A percentile compares a stretch with the other conserved stretches of the same genome.
phyloP scores from a whole-genome alignment of 108 stramenopile genomes.

The Pseudonitzschia delicatissima region DNA sequence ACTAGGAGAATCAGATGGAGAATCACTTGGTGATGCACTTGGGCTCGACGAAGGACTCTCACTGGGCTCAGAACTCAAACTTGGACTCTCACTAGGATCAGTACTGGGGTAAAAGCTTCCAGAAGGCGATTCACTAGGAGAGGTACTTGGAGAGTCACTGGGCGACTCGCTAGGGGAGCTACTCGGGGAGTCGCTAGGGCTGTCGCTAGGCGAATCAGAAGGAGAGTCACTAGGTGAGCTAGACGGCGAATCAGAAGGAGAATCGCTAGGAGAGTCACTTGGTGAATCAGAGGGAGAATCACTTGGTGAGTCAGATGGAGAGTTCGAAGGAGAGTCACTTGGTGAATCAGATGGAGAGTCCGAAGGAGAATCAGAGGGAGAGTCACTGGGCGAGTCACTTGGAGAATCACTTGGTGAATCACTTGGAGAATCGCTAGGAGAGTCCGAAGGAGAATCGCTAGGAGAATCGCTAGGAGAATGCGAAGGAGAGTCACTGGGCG shows the following conservation, averaged over 20 bases:
- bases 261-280: background rate
- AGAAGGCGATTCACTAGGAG: too few species aligned
- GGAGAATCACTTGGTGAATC: background rate
- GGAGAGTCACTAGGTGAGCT: constrained; percentile 5
- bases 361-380: too few species aligned
- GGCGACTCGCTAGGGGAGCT: background rate
- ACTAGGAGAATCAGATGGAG: background rate
- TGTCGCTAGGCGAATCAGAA: background rate
- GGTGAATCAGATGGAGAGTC: too few species aligned
- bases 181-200: background rate
- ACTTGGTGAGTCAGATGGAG: too few species aligned
- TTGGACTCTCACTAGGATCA: too few species aligned
- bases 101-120: too few species aligned
- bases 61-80: background rate
- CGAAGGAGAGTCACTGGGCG: background rate
- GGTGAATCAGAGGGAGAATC: too few species aligned
- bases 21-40: background rate
- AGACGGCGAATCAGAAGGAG: background rate
- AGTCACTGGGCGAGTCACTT: background rate
- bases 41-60: background rate
- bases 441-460: too few species aligned
- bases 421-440: too few species aligned
- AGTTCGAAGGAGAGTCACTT: too few species aligned
- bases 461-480: background rate
- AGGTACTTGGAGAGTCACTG: background rate